Base-by-base conservation (phyloP, 1,284 basidiomycete genomes). In the Hymenochaete sp. region DNA sequence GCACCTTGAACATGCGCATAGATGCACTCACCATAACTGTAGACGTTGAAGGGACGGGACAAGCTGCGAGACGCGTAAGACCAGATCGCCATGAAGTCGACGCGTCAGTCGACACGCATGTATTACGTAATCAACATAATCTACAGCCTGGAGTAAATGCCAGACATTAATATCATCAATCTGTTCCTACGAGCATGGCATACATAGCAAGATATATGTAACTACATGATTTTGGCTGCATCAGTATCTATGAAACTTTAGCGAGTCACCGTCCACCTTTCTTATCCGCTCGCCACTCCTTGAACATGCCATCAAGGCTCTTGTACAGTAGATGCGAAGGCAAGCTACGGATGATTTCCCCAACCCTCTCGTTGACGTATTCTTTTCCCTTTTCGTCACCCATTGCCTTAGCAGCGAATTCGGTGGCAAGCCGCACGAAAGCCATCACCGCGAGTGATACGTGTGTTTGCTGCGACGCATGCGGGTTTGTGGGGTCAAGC, bases 391-490 rank as follows among this genome's bases (percentile, higher is more conserved):
- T 75, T 40, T 66, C 63, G 8, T 79, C 76, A 19, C 82, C 84
- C 9, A 64, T 55, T 1, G 81, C 80, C 57, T 80, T 81, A 57
- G 72, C 67, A 3, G 90, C 90, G 57, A 81, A 92, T 55, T 92
- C 87, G 44, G 82, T 69, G 5, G 83, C 72, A 66, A 95, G 76
- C 29, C 86, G 75, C 66, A 91, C 92, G 60, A 97, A 78, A 6
- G 91, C 90, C 48, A 96, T 70, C 21, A 97, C 88, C 3, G 92
- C 90, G 18, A 97, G 73, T 6, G 85, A 89, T 26, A 95, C 85
- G 56, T 93, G 93, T 1, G 91, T 96, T 66, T 97, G 93, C 57
- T 93, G 87, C 38, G 76, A 71, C 14, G 81, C 81, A 57, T 92
- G 90, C 4, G 85, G 78, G 5, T 85, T 86, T 35, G 79, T 78